Base-by-base conservation (phyloP, 140 eudicot genomes). In the Ambrosia hybrid region DNA sequence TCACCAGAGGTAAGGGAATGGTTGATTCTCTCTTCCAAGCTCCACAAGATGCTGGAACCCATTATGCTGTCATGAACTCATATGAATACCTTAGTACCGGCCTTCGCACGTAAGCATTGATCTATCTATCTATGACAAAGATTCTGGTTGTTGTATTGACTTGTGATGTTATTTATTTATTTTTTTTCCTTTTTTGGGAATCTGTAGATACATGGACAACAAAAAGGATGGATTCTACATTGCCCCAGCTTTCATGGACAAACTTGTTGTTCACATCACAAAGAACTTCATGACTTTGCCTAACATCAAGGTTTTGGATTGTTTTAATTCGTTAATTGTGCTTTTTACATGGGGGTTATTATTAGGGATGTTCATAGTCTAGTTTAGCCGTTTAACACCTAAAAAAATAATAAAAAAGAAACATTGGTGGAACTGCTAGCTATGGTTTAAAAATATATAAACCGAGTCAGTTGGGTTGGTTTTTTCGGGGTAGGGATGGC, bases 181-280 rank as follows among this genome's bases (percentile, higher is more conserved):
- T 21, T 21, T 21, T 21, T 21, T 21, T 21, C 30, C 30, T 21
- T 21, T 21, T 21, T 21, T 21, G 30, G 30, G 30, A 21, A 46
- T 46, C 9, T 70, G 14, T 58, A 87, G 93, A 69, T 83, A 83
- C 81, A 38, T 88, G 36, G 95, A 88, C 89, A 88, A 88, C 85
- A 85, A 39, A 61, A 34, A 80, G 87, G 81, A 73, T 38, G 95
- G 90, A 52, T 79, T 78, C 52, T 88, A 88, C 88, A 88, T 88
- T 37, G 95, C 95, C 33, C 95, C 95, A 10, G 91, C 95, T 33
- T 88, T 88, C 85, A 88, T 88, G 95, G 95, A 88, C 85, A 88
- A 88, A 79, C 87, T 88, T 85, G 30, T 21, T 21, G 30, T 21
- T 21, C 30, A 21, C 30, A 21, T 21, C 30, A 21, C 30, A 21